A percentile compares a stretch with the other conserved stretches of the same genome.
Conservation (phyloP, 306 rosid species). For the Vigna mungo region DNA sequence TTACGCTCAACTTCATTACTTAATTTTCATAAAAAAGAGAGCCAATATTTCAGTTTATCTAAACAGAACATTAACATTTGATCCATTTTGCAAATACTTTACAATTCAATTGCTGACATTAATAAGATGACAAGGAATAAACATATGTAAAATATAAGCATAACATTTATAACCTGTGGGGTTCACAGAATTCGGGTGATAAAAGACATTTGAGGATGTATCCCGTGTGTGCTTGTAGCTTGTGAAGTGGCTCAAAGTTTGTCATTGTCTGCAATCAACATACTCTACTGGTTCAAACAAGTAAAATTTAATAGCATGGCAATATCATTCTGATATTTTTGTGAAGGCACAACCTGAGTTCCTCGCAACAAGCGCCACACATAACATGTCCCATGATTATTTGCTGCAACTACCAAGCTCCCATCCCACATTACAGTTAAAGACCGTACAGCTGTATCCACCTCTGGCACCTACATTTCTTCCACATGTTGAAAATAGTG, state of each 20-base stretch:
- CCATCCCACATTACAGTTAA: constrained; percentile 99
- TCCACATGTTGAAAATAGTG: constrained; percentile 41
- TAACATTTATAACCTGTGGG: constrained; percentile 71
- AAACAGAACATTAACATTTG: constrained; percentile 3
- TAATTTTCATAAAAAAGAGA: background rate
- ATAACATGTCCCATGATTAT: constrained; percentile 95
- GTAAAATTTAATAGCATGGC: constrained; percentile 25
- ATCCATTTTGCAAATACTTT: background rate
- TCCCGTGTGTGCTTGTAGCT: constrained; percentile 96
- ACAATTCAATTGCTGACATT: background rate
- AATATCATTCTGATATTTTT: constrained; percentile 23
- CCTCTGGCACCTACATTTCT: constrained; percentile 91
- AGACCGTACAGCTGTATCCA: constrained; percentile 97
- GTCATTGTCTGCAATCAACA: constrained; percentile 85
- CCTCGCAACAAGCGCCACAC: constrained; percentile 98
- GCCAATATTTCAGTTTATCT: background rate
- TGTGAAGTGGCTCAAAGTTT: constrained; percentile 98
- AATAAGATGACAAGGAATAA: constrained; percentile 14
- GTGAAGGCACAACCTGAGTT: constrained; percentile 72
- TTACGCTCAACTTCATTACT: constrained; percentile 6
- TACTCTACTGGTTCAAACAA: constrained; percentile 36
- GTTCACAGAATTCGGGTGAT: constrained; percentile 97
- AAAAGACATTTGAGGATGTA: constrained; percentile 96
- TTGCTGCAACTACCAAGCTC: constrained; percentile 98
- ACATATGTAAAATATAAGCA: constrained; percentile 22